Evolutionary conservation across 176 grass and related monocot species (phyloP), one percentile per base, ranked within the genome.

Genomic region (sorghum (Sorghum bicolor)): DNA sequence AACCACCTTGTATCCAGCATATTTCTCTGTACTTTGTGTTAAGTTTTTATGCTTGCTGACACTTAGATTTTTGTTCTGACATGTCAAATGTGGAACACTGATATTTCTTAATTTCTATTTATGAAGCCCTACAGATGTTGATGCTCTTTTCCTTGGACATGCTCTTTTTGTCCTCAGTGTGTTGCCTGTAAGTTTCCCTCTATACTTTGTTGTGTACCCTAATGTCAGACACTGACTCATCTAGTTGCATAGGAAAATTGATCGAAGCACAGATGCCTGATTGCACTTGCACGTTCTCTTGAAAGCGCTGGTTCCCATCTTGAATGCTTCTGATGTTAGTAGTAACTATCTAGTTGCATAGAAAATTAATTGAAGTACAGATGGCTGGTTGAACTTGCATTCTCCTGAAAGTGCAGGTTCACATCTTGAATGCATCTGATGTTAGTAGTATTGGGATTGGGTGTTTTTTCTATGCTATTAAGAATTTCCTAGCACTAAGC

Each of bases 141-240:
- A 97, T 93, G 92, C 92, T 86, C 90, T 97, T 91, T 93, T 97
- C 36, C 92, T 97, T 84, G 92, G 88, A 52, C 95, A 97, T 88
- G 92, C 86, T 48, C 86, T 92, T 70, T 97, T 97, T 91, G 92
- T 97, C 25, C 84, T 97, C 62, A 75, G 80, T 84, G 95, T 72
- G 29, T 94, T 97, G 43, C 92, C 90, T 65, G 95, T 97, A 87
- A 90, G 84, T 88, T 73, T 5, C 47, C 7, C 43, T 72, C 24
- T 65, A 36, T 43, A 55, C 33, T 72, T 36, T 43, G 48, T 1
- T 82, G 50, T 78, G 33, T 85, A 34, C 11, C 63, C 5, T 38
- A 79, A 76, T 66, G 64, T n/a, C 19, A 45, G 34, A 2, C 29
- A 63, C 22, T 12, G 36, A 7, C 65, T 22, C 16, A 31, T 89